Evolutionary conservation across 441 rosid genomes (phyloP), one percentile per base, ranked within the genome.

Genomic region (Pelargonium myrrhifolium): DNA sequence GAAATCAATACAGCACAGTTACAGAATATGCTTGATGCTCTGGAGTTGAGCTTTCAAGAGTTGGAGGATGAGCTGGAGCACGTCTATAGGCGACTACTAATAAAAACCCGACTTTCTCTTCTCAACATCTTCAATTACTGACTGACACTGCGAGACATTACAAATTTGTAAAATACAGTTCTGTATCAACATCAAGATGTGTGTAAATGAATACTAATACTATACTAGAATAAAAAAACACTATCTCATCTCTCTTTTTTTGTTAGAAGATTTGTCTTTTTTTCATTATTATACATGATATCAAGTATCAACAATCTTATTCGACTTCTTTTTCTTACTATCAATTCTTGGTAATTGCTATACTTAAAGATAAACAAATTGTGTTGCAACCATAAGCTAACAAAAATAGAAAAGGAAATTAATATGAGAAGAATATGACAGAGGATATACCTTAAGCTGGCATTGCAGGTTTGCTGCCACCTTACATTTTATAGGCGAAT

Each of bases 51-150:
- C 66, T 51, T 84, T 24, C 75, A 73, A 49, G 76, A 80, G 69
- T 65, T 68, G 49, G 86, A 83, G 72, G 75, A 74, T 60, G 82
- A 78, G 14, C 68, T 76, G 71, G 90, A 79, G 39, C 76, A 79
- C 39, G 64, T 78, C 26, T 87, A 75, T 40, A 71, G 82, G 72
- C 74, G 65, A 42, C 11, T 80, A 66, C 10, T n/a, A n/a, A n/a
- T 85, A 71, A 82, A 76, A 70, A 69, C 78, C 24, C 80, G 87
- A 79, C 85, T 81, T 70, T 81, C 77, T 10, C 66, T 87, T 45
- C 82, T 82, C 63, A 82, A 85, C 67, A 65, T 76, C 31, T 28
- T 28, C 31, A 28, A 28, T 28, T 28, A 28, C 31, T 28, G 2
- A 28, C 3, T 1, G 3, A 28, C 31, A 28, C 31, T 28, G 31